Conservation (phyloP, 2,329 filamentous ascomycete species). For the Aureobasidium sp. region DNA sequence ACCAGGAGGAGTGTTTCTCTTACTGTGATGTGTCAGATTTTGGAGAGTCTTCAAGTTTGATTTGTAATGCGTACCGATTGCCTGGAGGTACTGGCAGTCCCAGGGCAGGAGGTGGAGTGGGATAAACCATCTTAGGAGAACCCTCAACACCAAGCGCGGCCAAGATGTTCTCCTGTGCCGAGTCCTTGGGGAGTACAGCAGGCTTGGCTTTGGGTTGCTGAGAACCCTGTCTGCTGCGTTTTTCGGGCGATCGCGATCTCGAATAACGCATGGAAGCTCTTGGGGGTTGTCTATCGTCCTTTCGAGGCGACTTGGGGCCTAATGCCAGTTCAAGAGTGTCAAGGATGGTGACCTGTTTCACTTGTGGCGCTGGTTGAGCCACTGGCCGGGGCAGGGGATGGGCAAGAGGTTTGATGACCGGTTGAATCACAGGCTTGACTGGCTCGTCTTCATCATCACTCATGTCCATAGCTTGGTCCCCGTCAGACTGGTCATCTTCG, state of each 20-base stretch:
- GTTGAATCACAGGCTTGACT: neutral
- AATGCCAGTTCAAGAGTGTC: conserved; percentile 26
- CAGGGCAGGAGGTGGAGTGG: conserved; percentile 30
- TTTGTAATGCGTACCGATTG: neutral
- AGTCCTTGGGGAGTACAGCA: conserved; percentile 17
- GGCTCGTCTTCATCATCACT: conserved; percentile 12
- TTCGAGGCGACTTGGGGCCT: neutral
- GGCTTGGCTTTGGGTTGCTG: conserved; percentile 11
- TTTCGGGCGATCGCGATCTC: conserved; percentile 17
- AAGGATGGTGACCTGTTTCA: conserved; percentile 14
- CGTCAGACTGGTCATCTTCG: conserved; percentile 18
- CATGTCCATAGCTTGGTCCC: conserved; percentile 16
- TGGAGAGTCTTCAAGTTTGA: neutral
- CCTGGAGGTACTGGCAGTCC: conserved; percentile 21
- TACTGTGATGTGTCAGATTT: neutral
- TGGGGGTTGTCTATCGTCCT: conserved; percentile 12
- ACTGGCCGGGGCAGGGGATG: neutral
- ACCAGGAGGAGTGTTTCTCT: neutral
- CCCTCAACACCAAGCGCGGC: conserved; percentile 29
- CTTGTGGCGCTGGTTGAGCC: neutral
- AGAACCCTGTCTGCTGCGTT: conserved; percentile 7
- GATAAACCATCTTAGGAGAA: conserved; percentile 27
- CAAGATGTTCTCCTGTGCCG: conserved; percentile 27
- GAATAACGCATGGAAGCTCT: conserved; percentile 16
- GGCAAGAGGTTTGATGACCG: neutral